Conservation (phyloP, 2,329 filamentous ascomycete species). For the Teratosphaeria nubilosa region DNA sequence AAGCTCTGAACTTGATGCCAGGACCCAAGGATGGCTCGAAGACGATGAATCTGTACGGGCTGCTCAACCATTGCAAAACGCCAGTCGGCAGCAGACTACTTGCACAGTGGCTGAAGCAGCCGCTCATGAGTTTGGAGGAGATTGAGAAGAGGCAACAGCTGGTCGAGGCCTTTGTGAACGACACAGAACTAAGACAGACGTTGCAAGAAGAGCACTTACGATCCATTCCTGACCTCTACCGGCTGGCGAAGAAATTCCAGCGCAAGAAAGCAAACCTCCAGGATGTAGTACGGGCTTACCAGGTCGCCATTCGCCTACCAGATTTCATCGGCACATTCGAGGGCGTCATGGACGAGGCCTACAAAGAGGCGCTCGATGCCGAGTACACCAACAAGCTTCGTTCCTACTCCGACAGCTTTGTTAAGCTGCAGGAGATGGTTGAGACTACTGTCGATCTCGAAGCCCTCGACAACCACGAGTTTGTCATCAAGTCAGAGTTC, state of each 20-base stretch:
- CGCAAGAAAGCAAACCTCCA: conserved; percentile 82
- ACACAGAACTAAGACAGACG: conserved; percentile 86
- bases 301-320: conserved; percentile 83
- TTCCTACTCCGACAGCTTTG: conserved; percentile 65
- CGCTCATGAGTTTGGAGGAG: conserved; percentile 79
- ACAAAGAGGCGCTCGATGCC: conserved; percentile 74
- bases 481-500: conserved; percentile 97
- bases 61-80: conserved; percentile 96
- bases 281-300: conserved; percentile 90
- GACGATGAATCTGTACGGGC: conserved; percentile 89
- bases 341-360: conserved; percentile 88
- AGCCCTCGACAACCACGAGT: conserved; percentile 92
- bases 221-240: conserved; percentile 86
- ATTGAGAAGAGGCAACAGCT: conserved; percentile 88
- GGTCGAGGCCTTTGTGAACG: conserved; percentile 86
- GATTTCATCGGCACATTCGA: conserved; percentile 84
- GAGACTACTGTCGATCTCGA: conserved; percentile 96
- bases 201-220: conserved; percentile 95
- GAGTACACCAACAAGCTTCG: conserved; percentile 76
- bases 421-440: conserved; percentile 91
- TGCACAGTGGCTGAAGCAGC: conserved; percentile 96
- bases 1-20: conserved; percentile 94
- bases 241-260: conserved; percentile 90
- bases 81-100: conserved; percentile 81
- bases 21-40: conserved; percentile 90